phyloP scores from a whole-genome alignment of 139 green algal genomes.

The Closterium sp. region DNA sequence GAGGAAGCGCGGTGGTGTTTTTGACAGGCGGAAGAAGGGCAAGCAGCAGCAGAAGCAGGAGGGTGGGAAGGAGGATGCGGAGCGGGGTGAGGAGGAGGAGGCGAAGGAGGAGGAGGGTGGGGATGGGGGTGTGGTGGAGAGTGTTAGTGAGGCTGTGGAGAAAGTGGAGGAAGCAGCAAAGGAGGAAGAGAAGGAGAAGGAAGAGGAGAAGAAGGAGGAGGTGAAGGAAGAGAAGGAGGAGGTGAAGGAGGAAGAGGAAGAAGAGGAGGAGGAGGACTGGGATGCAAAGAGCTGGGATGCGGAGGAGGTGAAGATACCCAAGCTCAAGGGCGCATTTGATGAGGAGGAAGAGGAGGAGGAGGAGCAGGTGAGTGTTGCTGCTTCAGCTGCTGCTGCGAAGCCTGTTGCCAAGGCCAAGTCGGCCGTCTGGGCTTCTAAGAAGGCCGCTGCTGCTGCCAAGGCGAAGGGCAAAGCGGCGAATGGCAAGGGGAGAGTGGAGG shows the following conservation, averaged over 20 bases:
- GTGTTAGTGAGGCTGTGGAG: conserved; percentile 36
- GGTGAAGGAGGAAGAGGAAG: conserved; percentile 19
- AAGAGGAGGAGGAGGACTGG: conserved; percentile 60
- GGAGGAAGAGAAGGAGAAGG: background rate
- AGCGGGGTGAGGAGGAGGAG: conserved; percentile 22
- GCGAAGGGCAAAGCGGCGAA: background rate
- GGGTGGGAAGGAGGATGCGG: background rate
- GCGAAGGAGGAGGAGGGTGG: conserved; percentile 56
- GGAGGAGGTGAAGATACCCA: conserved; percentile 46
- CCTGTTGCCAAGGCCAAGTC: background rate
- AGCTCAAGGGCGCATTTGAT: conserved; percentile 35
- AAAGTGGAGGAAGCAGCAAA: background rate
- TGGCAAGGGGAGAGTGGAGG: conserved; percentile 31
- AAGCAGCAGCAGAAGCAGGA: background rate
- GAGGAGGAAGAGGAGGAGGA: conserved; percentile 54
- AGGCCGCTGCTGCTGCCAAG: conserved; percentile 14
- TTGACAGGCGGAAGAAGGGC: conserved; percentile 1
- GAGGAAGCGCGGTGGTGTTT: background rate
- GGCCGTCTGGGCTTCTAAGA: background rate
- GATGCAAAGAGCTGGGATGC: conserved; percentile 56
- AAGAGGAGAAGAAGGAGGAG: conserved; percentile 10
- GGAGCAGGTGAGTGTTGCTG: conserved; percentile 7
- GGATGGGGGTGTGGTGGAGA: conserved; percentile 54
- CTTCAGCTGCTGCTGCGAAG: background rate
- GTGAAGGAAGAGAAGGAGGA: conserved; percentile 10